Percentiles rank a stretch among this genome's conserved stretches.
These are phyloP conservation scores for Plasmodium gaboni DNA, from an alignment of 169 alveolate genomes.

Conservation along the genomic window DNA sequence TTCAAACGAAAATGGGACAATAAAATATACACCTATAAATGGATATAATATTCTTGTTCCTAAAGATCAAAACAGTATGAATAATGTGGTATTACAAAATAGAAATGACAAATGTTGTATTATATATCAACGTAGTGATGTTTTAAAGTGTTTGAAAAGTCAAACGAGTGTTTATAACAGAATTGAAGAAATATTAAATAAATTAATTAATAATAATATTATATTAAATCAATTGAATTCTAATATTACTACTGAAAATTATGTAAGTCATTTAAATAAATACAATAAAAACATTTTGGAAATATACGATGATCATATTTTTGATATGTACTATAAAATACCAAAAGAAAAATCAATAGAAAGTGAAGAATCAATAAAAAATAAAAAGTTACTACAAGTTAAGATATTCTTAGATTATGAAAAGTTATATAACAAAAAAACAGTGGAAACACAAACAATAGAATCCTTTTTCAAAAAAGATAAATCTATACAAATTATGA, in stretches of 20 bases:
- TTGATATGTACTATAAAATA: conserved; percentile 42
- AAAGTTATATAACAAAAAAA: conserved; percentile 64
- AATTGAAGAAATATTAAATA: conserved; percentile 11
- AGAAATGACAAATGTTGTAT: not conserved
- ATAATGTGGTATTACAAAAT: not conserved
- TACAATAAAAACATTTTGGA: conserved; percentile 21
- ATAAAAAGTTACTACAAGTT: conserved; percentile 56
- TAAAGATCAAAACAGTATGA: not conserved
- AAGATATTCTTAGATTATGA: conserved; percentile 71
- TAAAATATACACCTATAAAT: not conserved
- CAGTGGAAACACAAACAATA: conserved; percentile 75
- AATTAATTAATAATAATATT: conserved; percentile 10
- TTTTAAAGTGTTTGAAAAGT: conserved; percentile 13
- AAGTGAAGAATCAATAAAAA: conserved; percentile 61
- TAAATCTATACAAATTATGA: conserved; percentile 45
- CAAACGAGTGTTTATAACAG: conserved; percentile 13
- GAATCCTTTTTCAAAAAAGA: conserved; percentile 58
- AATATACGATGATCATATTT: conserved; percentile 45
- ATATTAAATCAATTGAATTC: not conserved
- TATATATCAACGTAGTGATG: not conserved
- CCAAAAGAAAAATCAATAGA: conserved; percentile 21
- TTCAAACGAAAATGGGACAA: not conserved
- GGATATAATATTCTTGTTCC: not conserved
- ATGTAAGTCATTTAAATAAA: conserved; percentile 18
- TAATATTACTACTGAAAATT: conserved; percentile 6